Conservation (phyloP, 2,329 filamentous ascomycete species). For the Claviceps sp. region DNA sequence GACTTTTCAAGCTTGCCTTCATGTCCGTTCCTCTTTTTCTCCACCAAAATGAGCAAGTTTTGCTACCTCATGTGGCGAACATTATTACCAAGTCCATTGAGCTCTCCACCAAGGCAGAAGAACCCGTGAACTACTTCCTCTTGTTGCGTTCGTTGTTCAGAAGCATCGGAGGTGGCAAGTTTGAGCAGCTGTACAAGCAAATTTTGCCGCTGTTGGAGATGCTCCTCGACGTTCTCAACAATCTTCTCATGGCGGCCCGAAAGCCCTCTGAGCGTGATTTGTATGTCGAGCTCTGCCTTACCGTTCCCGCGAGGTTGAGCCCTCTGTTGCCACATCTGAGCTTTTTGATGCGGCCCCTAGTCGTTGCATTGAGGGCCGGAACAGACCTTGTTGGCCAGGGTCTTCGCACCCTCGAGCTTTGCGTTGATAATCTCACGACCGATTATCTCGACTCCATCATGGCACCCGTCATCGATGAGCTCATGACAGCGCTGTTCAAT, state of each 20-base stretch:
- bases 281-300: slow-evolving; percentile 93
- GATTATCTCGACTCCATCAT: slow-evolving; percentile 98
- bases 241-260: slow-evolving; percentile 75
- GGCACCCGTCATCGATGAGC: slow-evolving; percentile 94
- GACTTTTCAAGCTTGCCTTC: slow-evolving; percentile 95
- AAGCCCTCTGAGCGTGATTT: slow-evolving; percentile 86
- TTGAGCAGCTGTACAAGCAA: slow-evolving; percentile 96
- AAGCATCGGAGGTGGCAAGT: slow-evolving; percentile 93
- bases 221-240: slow-evolving; percentile 94
- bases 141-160: slow-evolving; percentile 84
- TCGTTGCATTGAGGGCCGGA: slow-evolving; percentile 85
- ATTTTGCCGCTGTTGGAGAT: slow-evolving; percentile 93
- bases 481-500: slow-evolving; percentile 96
- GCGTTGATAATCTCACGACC: slow-evolving; percentile 93
- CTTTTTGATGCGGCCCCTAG: slow-evolving; percentile 91
- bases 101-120: slow-evolving; percentile 84
- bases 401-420: slow-evolving; percentile 82
- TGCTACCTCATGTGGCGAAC: slow-evolving; percentile 90
- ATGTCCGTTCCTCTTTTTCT: slow-evolving; percentile 98
- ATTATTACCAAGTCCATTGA: slow-evolving; percentile 97
- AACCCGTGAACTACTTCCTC: slow-evolving; percentile 98
- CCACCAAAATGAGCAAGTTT: slow-evolving; percentile 84
- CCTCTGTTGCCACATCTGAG: slow-evolving; percentile 90
- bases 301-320: slow-evolving; percentile 84
- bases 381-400: slow-evolving; percentile 92